phyloP scores from a whole-genome alignment of 2,329 filamentous ascomycete genomes.

The Ophiostoma perfectum region DNA sequence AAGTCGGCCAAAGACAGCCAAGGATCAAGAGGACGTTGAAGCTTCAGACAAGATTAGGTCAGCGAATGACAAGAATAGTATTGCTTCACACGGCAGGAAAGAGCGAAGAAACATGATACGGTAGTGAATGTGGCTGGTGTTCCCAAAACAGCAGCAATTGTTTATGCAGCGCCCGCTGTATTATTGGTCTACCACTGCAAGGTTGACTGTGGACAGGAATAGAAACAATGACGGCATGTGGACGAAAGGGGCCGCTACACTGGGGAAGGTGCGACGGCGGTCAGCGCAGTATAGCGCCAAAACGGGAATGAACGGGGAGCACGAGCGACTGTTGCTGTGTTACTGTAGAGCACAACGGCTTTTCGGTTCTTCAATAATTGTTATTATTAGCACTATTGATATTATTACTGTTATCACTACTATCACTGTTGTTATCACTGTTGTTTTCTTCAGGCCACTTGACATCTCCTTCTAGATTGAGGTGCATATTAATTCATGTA shows the following conservation, averaged over 20 bases:
- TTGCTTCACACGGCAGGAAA: background rate
- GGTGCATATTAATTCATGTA: no score
- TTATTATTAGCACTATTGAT: no score
- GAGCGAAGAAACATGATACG: background rate
- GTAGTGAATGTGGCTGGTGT: background rate
- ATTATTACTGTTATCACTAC: no score
- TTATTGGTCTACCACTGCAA: background rate
- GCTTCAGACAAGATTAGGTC: background rate
- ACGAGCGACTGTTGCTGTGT: no score
- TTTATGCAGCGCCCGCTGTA: background rate
- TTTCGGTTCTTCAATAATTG: no score
- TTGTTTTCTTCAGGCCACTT: no score
- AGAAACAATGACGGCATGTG: constrained; percentile 18
- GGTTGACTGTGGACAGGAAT: constrained; percentile 18
- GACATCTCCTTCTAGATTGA: no score
- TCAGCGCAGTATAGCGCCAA: constrained; percentile 4
- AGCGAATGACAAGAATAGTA: background rate
- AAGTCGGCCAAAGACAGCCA: no score
- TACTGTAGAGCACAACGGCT: no score
- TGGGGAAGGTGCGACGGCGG: background rate
- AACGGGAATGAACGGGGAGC: background rate
- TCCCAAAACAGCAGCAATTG: constrained; percentile 7
- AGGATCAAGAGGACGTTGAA: no score
- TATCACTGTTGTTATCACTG: no score
- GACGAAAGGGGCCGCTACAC: background rate